phyloP scores from a whole-genome alignment of 306 rosid genomes.

The Neltuma alba region DNA sequence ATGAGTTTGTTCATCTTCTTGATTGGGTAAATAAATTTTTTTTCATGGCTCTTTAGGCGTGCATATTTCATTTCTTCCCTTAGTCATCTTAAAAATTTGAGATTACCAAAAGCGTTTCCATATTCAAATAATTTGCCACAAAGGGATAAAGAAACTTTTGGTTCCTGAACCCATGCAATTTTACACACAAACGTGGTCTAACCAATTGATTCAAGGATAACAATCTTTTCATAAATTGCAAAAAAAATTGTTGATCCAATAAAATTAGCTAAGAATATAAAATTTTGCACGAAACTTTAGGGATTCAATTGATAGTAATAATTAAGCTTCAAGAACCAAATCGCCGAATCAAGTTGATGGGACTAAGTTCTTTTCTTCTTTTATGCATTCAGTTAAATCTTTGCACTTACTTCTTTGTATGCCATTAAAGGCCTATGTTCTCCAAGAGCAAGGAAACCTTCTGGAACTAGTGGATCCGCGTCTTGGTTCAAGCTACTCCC shows the following conservation, averaged over 20 bases:
- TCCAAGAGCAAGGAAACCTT: slow-evolving; percentile 90
- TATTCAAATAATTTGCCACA: background rate
- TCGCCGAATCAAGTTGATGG: background rate
- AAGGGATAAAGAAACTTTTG: too few relatives aligned
- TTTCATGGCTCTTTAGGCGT: background rate
- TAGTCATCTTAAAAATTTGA: slow-evolving; percentile 7
- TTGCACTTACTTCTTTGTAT: slow-evolving; percentile 13
- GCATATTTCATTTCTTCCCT: background rate
- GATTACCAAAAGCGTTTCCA: background rate
- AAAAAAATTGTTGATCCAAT: too few relatives aligned
- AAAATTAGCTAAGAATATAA: too few relatives aligned
- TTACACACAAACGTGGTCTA: too few relatives aligned
- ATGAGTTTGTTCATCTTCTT: slow-evolving; percentile 84
- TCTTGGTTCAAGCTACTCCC: slow-evolving; percentile 59
- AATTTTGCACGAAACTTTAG: too few relatives aligned
- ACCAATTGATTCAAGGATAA: too few relatives aligned
- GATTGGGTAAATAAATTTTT: slow-evolving; percentile 67
- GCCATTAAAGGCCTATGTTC: slow-evolving; percentile 67
- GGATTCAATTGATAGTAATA: too few relatives aligned
- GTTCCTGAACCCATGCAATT: too few relatives aligned
- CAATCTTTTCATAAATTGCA: too few relatives aligned
- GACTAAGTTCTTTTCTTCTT: background rate
- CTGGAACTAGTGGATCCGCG: slow-evolving; percentile 76
- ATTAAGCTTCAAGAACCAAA: background rate
- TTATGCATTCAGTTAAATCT: background rate